Evolutionary conservation across 257 asterid species (phyloP).

Genomic region (Solanum lignicaule): DNA sequence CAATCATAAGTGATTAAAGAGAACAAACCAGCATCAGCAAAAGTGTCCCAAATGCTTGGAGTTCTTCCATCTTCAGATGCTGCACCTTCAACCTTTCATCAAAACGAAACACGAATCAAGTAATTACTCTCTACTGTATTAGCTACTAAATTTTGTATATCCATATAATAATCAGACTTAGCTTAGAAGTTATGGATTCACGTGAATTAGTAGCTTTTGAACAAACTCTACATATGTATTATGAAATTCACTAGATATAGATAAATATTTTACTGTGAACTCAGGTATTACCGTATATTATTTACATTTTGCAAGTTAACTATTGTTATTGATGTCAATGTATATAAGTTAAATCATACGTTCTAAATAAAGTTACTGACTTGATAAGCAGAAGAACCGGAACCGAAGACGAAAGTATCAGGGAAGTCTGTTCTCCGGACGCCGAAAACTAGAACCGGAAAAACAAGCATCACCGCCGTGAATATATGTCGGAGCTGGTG

Average conservation of each 20-base stretch:
- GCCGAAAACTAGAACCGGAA: not conserved
- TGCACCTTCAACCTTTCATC: conserved; percentile 29
- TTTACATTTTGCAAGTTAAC: not conserved
- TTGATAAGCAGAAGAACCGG: conserved; percentile 14
- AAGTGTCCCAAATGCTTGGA: conserved; percentile 42
- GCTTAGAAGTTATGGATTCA: not conserved
- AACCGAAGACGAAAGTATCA: conserved; percentile 9
- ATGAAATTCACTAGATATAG: not conserved
- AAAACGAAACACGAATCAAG: not conserved
- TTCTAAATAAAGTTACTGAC: not conserved
- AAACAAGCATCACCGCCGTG: not conserved
- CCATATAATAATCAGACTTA: not conserved
- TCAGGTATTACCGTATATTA: not conserved
- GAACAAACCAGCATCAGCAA: conserved; percentile 26
- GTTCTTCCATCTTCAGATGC: conserved; percentile 38
- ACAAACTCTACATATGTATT: not conserved
- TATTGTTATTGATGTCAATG: too few relatives aligned
- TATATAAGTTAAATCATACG: not conserved
- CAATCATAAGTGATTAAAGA: not conserved
- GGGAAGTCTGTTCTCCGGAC: conserved; percentile 9
- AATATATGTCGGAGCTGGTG: not conserved
- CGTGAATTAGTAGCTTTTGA: not conserved
- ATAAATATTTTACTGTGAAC: not conserved
- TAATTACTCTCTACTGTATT: not conserved
- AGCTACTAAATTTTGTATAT: not conserved